These are phyloP conservation scores for Suillus alpinus DNA, from an alignment of 768 basidiomycete genomes.

Conservation along the genomic window DNA sequence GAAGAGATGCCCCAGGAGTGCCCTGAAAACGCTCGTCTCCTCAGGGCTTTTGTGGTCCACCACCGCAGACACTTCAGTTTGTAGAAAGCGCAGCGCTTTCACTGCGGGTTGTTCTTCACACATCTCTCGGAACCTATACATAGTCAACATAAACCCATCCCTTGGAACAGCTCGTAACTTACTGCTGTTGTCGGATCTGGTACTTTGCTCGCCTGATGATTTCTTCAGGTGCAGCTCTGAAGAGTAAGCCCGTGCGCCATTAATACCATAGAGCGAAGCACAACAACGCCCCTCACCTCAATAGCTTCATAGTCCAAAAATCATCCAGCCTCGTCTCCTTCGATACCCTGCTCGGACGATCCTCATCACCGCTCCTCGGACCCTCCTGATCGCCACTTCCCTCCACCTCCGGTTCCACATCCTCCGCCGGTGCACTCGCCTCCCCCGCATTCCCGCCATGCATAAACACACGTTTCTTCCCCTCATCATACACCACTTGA, in stretches of 20 bases:
- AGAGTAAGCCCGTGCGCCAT: neutral
- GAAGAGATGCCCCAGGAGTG: constrained; percentile 64
- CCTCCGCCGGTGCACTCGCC: constrained; percentile 14
- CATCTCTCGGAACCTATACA: constrained; percentile 74
- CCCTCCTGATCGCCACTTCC: constrained; percentile 12
- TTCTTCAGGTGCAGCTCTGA: constrained; percentile 60
- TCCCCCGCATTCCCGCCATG: constrained; percentile 77
- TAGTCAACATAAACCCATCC: neutral
- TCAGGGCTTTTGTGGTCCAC: constrained; percentile 65
- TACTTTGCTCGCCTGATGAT: constrained; percentile 63
- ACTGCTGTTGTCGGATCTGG: constrained; percentile 72
- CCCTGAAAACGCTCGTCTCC: constrained; percentile 62
- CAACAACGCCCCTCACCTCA: constrained; percentile 44
- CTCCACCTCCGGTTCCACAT: constrained; percentile 25
- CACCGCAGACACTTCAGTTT: constrained; percentile 63
- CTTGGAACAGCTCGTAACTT: constrained; percentile 20
- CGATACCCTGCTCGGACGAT: constrained; percentile 6
- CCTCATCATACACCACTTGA: constrained; percentile 71
- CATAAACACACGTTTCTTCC: constrained; percentile 55
- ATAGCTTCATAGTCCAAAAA: constrained; percentile 72
- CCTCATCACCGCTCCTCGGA: neutral
- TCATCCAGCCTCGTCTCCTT: constrained; percentile 62
- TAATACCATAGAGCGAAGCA: neutral
- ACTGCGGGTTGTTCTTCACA: constrained; percentile 57
- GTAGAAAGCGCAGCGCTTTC: constrained; percentile 69